A percentile compares a stretch with the other conserved stretches of the same genome.
Evolutionary conservation across 2,329 filamentous ascomycete genomes (phyloP).

Genomic region (Aspergillus costaricaensis): DNA sequence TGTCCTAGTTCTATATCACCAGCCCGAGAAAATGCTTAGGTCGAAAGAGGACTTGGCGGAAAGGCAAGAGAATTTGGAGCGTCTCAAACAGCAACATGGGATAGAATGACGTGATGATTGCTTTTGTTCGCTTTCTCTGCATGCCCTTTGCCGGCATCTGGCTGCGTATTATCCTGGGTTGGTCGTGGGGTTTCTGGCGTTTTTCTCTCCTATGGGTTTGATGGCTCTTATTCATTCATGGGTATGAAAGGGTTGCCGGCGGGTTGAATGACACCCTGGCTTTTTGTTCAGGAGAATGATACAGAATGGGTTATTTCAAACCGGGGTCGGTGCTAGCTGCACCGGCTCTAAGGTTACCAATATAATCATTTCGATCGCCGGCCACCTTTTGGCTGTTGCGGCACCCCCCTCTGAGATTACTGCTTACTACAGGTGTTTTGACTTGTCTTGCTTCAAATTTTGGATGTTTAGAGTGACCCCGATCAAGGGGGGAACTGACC

Average conservation of each 20-base stretch:
- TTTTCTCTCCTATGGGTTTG: conserved; percentile 38
- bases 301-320: conserved; percentile 26
- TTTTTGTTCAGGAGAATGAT: conserved; percentile 20
- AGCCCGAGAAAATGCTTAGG: conserved; percentile 76
- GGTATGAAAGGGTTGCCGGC: conserved; percentile 29
- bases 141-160: conserved; percentile 37
- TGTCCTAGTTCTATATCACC: conserved; percentile 66
- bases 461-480: neutral
- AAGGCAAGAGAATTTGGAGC: conserved; percentile 95
- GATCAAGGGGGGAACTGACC: neutral
- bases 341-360: conserved; percentile 24
- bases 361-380: conserved; percentile 25
- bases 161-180: conserved; percentile 37
- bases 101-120: conserved; percentile 75
- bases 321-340: conserved; percentile 19
- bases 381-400: conserved; percentile 20
- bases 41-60: conserved; percentile 92
- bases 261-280: conserved; percentile 29
- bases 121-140: conserved; percentile 32
- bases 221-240: conserved; percentile 31
- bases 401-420: conserved; percentile 20
- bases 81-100: conserved; percentile 95
- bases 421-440: neutral
- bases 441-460: neutral
- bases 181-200: conserved; percentile 46